phyloP scores from a whole-genome alignment of 345 rosid species.

The Salix suchowensis region DNA sequence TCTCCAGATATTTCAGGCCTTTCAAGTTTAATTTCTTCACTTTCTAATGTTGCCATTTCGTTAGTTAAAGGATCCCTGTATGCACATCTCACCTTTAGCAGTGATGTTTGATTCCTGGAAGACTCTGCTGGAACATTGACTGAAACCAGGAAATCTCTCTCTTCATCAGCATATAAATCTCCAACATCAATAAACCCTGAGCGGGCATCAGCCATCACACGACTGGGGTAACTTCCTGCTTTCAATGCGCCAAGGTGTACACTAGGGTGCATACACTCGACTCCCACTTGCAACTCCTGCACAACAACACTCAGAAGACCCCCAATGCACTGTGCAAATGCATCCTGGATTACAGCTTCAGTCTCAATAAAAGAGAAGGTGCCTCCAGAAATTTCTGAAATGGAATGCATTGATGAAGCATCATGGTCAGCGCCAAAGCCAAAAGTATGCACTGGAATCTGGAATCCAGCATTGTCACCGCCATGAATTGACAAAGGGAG shows the following conservation, averaged over 20 bases:
- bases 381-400: conserved; percentile 86
- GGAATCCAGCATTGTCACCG: conserved; percentile 51
- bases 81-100: conserved; percentile 68
- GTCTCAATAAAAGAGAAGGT: conserved; percentile 94
- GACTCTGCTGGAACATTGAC: conserved; percentile 61
- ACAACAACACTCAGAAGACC: conserved; percentile 92
- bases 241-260: conserved; percentile 55
- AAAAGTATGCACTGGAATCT: conserved; percentile 81
- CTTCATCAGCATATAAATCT: conserved; percentile 93
- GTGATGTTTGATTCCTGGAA: conserved; percentile 38
- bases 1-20: conserved; percentile 53
- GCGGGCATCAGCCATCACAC: conserved; percentile 37
- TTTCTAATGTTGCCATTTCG: conserved; percentile 48
- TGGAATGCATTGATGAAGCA: conserved; percentile 86
- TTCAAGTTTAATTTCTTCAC: conserved; percentile 48
- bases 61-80: conserved; percentile 75
- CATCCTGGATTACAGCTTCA: conserved; percentile 86
- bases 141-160: conserved; percentile 80
- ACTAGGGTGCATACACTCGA: conserved; percentile 49
- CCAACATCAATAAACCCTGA: conserved; percentile 67
- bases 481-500: conserved; percentile 61
- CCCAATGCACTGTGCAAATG: conserved; percentile 98
- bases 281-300: conserved; percentile 68
- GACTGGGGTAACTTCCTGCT: conserved; percentile 74
- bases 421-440: conserved; percentile 96